Conservation (phyloP, 768 basidiomycete species). For the Podaxis sp. region DNA sequence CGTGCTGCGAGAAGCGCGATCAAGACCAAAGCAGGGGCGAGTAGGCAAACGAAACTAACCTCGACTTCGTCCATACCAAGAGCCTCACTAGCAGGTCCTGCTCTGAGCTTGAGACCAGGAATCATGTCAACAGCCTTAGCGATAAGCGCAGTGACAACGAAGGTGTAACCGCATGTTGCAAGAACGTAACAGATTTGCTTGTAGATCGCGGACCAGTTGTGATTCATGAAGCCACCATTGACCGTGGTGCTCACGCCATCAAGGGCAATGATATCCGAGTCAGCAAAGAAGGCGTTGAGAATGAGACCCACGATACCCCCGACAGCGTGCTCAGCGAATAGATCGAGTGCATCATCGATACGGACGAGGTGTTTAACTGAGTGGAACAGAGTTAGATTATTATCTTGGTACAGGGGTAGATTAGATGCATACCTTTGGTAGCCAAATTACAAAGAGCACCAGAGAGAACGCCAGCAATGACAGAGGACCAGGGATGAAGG, state of each 20-base stretch:
- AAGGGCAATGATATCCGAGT: constrained; percentile 56
- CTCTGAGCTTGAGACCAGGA: constrained; percentile 56
- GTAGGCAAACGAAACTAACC: constrained; percentile 34
- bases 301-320: constrained; percentile 79
- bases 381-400: constrained; percentile 12
- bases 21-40: neutral
- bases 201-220: constrained; percentile 76
- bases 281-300: constrained; percentile 74
- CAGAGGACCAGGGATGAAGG: constrained; percentile 72
- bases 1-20: constrained; percentile 40
- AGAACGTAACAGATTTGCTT: constrained; percentile 69
- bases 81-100: constrained; percentile 53
- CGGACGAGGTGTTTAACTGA: constrained; percentile 66
- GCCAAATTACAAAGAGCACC: constrained; percentile 80
- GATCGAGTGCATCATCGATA: constrained; percentile 89
- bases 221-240: constrained; percentile 71
- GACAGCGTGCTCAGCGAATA: constrained; percentile 89
- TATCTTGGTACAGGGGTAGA: neutral
- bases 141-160: constrained; percentile 59
- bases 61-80: constrained; percentile 73
- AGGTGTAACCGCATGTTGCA: constrained; percentile 56
- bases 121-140: constrained; percentile 55
- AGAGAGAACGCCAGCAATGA: constrained; percentile 72
- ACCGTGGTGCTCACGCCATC: constrained; percentile 61
- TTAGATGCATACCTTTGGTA: constrained; percentile 60